Base-by-base conservation (phyloP, 192 early-diverging fungal species). In the Linderina pennispora region DNA sequence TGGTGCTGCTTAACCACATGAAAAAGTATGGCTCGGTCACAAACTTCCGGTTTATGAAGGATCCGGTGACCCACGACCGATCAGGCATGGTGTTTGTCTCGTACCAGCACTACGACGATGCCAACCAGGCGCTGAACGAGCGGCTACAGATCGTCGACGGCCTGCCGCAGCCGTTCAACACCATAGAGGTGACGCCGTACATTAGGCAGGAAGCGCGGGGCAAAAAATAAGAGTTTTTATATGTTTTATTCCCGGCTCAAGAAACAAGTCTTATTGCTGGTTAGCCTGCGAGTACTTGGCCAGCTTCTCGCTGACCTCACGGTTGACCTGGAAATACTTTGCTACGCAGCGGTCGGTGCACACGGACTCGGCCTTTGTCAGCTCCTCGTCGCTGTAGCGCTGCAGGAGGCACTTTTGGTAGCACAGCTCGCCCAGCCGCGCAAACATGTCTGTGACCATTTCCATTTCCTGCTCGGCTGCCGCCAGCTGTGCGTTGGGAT, bases 321-420 rank as follows among this genome's bases (percentile, higher is more conserved):
- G 78, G 55, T 88, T 85, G 47, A 91, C 80, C 40, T 83, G 83
- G 65, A 91, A 84, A 64, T 84, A 94, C 73, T 94, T 94, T 22
- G 82, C 62, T 6, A 88, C 87, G 42, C 91, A 94, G 34, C 91
- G 85, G 58, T 94, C 91, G 34, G 87, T 76, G 61, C 91, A 94
- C 19, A 91, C 87, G 8, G 83, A 80, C 69, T 94, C 91, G 43
- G 90, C 91, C 70, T 94, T 94, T 55, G 87, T 88, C 48, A 94
- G 72, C 40, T 88, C 85, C 36, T 67, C 75, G 48, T 92, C 90
- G 45, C 69, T 74, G 52, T 94, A 94, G 31, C 77, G 77, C 56
- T 77, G 66, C 17, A 87, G 80, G 41, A 94, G 82, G 62, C 91
- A 94, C 56, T 94, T 94, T 24, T 79, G 66, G 61, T 85, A 79